These are phyloP conservation scores for Aspergillus bertholletiae DNA, from an alignment of 495 filamentous ascomycete genomes.

Conservation along the genomic window DNA sequence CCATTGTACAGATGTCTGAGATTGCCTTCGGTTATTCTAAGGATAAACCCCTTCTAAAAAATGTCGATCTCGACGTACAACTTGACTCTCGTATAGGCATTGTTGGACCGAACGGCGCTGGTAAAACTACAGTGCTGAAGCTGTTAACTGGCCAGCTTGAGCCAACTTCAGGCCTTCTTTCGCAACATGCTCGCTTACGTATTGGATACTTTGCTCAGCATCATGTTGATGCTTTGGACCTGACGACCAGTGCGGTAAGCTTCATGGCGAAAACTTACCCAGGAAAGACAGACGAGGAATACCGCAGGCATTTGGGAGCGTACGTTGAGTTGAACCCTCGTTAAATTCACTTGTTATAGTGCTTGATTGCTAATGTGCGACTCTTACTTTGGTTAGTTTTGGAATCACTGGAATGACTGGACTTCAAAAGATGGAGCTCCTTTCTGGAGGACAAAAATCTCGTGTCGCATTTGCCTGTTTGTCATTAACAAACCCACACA, in stretches of 20 bases:
- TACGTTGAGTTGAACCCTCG: constrained; percentile 25
- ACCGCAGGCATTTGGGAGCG: constrained; percentile 90
- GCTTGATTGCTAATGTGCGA: constrained; percentile 6
- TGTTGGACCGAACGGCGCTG: constrained; percentile 96
- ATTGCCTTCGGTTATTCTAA: constrained; percentile 87
- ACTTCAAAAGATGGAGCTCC: constrained; percentile 88
- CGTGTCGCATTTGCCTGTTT: constrained; percentile 96
- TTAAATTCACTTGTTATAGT: background rate
- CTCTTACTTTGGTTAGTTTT: constrained; percentile 47
- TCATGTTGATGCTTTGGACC: constrained; percentile 94
- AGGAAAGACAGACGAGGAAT: constrained; percentile 92
- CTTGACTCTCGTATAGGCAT: constrained; percentile 98
- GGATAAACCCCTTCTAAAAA: constrained; percentile 74
- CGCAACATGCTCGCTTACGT: constrained; percentile 78
- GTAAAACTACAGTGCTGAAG: constrained; percentile 96
- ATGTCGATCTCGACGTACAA: constrained; percentile 94
- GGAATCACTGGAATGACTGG: constrained; percentile 98
- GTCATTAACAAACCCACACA: constrained; percentile 89
- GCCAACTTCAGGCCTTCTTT: constrained; percentile 77
- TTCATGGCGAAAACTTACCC: constrained; percentile 95
- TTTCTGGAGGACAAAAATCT: constrained; percentile 98
- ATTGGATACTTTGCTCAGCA: constrained; percentile 98
- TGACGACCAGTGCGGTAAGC: constrained; percentile 80
- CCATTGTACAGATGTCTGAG: constrained; percentile 94
- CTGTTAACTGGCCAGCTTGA: constrained; percentile 84